Conservation (phyloP, 768 basidiomycete genomes). For the Pisolithus microcarpus region DNA sequence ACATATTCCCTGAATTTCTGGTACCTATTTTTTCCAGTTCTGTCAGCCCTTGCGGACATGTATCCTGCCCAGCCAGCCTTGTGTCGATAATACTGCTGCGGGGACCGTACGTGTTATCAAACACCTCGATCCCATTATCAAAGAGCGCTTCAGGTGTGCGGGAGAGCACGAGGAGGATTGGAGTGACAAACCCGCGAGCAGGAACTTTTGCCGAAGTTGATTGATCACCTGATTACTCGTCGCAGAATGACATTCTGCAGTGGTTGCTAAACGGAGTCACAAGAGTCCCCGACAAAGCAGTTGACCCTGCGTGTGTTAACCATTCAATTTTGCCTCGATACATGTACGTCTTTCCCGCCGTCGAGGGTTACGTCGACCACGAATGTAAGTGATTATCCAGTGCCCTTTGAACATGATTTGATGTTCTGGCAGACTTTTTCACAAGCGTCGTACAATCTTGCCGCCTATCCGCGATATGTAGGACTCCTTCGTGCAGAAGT, state of each 20-base stretch:
- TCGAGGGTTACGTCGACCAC: not conserved
- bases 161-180: no score
- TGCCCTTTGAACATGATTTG: not conserved
- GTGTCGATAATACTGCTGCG: no score
- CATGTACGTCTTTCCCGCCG: constrained; percentile 8
- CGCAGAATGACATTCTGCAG: not conserved
- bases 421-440: constrained; percentile 21
- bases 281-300: not conserved
- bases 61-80: no score
- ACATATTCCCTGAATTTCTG: no score
- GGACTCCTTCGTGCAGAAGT: constrained; percentile 33
- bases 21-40: no score
- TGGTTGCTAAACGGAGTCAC: not conserved
- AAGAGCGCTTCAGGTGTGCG: no score
- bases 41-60: no score
- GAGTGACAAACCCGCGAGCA: no score
- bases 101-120: no score
- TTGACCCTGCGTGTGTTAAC: not conserved
- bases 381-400: not conserved
- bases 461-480: constrained; percentile 29
- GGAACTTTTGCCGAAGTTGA: no score
- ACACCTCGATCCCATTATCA: no score
- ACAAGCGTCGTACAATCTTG: constrained; percentile 30
- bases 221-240: no score
- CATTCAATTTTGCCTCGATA: constrained; percentile 1